Evolutionary conservation across 495 filamentous ascomycete species (phyloP), one percentile per base, ranked within the genome.

Genomic region (Aspergillus heteromorphus): DNA sequence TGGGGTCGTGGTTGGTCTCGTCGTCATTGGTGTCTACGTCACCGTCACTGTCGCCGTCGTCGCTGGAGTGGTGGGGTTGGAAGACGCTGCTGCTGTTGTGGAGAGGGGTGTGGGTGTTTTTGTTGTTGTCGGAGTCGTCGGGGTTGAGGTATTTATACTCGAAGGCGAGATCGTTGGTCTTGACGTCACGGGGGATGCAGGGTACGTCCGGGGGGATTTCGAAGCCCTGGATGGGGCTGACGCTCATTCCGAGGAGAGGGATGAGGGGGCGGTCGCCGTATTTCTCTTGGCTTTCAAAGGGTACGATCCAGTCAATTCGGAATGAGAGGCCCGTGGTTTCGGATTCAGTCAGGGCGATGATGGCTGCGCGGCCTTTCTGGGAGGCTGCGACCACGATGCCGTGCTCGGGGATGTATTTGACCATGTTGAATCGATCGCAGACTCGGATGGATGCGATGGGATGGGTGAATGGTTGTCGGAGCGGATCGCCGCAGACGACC

Each of bases 401-500:
- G 16, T 95, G 76, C 54, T 93, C 87, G 0, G 88, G 88, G 21
- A 97, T 81, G 51, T 88, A 81, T 20, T 83, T 71, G 6, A 86
- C 69, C 82, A 92, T 87, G 70, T 87, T 89, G 21, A 96, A 73
- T 4, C 92, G 86, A 61, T 91, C 80, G 51, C 77, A 78, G 17
- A 65, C 57, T 30, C 52, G 40, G 31, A 74, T 70, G 19, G 69
- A 65, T n/a, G 69, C 63, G 13, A 77, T 64, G 14, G 52, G 70
- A 10, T 63, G 67, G n/a, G 61, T 63, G 42, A 72, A 59, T 10
- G 56, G 59, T 54, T 78, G 75, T 40, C 66, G 68, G 18, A 87
- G 74, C 18, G 76, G 76, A 1, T 68, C 57, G 47, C 69, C 69
- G 55, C 73, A 75, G 21, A 85, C 58, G 2, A 80, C 70, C 23